Evolutionary conservation across 306 rosid genomes (phyloP).

Genomic region (Inga laurina): DNA sequence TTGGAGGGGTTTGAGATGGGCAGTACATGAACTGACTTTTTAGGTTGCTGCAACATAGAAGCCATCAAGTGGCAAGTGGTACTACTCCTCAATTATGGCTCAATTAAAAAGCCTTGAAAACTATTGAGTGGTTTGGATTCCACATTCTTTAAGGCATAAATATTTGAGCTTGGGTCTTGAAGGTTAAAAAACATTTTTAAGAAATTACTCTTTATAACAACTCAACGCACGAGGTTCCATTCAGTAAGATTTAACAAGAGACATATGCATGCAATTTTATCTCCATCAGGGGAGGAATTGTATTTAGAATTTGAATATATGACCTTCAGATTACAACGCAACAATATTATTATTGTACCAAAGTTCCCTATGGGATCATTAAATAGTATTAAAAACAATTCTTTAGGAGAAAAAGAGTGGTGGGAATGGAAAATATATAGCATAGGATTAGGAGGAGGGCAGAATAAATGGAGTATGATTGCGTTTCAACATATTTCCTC

Average conservation of each 20-base stretch:
- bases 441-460: neutral
- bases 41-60: constrained; percentile 9
- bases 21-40: constrained; percentile 3
- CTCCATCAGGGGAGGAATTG: too few species aligned
- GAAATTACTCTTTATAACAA: too few species aligned
- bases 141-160: neutral
- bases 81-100: neutral
- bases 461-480: neutral
- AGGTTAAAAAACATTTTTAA: too few species aligned
- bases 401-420: neutral
- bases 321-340: too few species aligned
- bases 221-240: too few species aligned
- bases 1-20: constrained; percentile 14
- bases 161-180: neutral
- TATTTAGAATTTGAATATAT: too few species aligned
- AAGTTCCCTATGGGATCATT: too few species aligned
- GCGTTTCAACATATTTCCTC: neutral
- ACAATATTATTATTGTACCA: too few species aligned
- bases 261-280: too few species aligned
- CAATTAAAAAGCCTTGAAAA: neutral
- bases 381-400: neutral
- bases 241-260: too few species aligned
- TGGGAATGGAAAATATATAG: neutral
- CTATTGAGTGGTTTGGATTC: neutral
- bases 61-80: constrained; percentile 12